phyloP scores from a whole-genome alignment of 139 green algal species.

The Chlamydomonas incerta region DNA sequence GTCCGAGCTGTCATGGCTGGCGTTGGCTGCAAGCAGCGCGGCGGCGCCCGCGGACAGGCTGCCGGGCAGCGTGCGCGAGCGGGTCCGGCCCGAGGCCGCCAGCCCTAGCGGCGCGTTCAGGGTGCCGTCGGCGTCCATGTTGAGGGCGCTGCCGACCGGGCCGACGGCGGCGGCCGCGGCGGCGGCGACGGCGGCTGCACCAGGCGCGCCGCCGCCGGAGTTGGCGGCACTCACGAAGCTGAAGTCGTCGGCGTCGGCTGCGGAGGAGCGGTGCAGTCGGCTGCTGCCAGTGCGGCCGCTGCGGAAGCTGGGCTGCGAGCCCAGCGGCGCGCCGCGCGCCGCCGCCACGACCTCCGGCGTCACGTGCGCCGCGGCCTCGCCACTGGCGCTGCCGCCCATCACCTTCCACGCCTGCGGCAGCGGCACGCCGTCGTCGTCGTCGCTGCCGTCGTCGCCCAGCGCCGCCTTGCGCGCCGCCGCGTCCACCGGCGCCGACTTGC shows the following conservation, averaged over 20 bases:
- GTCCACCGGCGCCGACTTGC: no score
- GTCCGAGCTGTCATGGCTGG: no score
- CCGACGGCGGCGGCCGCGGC: no score
- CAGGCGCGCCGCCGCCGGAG: background rate
- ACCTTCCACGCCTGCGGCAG: slow-evolving; percentile 1
- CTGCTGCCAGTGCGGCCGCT: background rate
- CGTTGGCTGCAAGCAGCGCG: no score
- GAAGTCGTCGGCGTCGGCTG: slow-evolving; percentile 1
- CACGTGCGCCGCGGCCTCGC: background rate
- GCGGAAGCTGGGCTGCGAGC: background rate
- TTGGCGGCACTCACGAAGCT: background rate
- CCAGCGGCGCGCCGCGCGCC: background rate
- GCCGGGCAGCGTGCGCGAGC: no score
- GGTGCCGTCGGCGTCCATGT: no score
- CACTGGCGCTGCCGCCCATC: background rate
- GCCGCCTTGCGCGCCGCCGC: no score
- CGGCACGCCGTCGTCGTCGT: background rate
- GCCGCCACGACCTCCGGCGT: background rate
- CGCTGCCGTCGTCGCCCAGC: background rate
- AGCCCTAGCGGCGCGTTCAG: no score
- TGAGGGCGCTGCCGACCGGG: no score
- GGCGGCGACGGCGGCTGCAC: no score
- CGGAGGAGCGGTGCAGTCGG: slow-evolving; percentile 4
- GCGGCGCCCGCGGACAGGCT: no score
- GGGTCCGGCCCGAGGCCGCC: no score